Base-by-base conservation (phyloP, 352 stramenopile species). In the Globisporangium ultimum region DNA sequence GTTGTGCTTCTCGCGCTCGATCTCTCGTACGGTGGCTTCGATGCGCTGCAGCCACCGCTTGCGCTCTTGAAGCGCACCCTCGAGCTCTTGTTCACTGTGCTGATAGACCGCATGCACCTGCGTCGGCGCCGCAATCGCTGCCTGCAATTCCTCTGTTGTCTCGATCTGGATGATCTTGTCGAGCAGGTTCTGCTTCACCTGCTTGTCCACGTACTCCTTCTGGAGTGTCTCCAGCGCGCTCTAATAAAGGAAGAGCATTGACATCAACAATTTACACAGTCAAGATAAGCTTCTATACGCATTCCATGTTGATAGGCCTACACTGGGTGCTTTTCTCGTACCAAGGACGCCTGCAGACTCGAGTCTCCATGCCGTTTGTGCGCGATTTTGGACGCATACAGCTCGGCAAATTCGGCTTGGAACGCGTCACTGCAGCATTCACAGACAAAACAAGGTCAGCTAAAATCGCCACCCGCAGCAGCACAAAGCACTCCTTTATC, bases 91-190 rank as follows among this genome's bases (percentile, higher is more conserved):
- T 12, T 79, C 64, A 21, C 77, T 76, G 55, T 74, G 68, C 13
- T 78, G 59, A 22, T 75, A 79, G 0, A 48, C 59, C 7, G 41
- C 52, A 18, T 78, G 63, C 13, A 58, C 61, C 38, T 83, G 61
- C 1, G 66, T 62, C 42, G 69, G 66, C 20, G 53, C 21, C 18
- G 47, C 15, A 6, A 67, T 53, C 48, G 61, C 67, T 15, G 54
- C 63, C 47, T 71, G 61, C 20, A 89, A 48, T 8, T 78, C 78
- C 34, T 81, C 71, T 22, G 72, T 48, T 20, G 64, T 69, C 51
- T 86, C 69, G 14, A 85, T 63, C n/a, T 88, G 75, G n/a, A 78
- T 67, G 61, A 92, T 66, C 61, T 84, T 83, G 48, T 90, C 80
- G 64, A 92, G 62, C 40, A 92, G 48, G 58, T 89, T 90, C 52